Conservation (phyloP, 2,329 filamentous ascomycete genomes). For the Fusarium zealandicum region DNA sequence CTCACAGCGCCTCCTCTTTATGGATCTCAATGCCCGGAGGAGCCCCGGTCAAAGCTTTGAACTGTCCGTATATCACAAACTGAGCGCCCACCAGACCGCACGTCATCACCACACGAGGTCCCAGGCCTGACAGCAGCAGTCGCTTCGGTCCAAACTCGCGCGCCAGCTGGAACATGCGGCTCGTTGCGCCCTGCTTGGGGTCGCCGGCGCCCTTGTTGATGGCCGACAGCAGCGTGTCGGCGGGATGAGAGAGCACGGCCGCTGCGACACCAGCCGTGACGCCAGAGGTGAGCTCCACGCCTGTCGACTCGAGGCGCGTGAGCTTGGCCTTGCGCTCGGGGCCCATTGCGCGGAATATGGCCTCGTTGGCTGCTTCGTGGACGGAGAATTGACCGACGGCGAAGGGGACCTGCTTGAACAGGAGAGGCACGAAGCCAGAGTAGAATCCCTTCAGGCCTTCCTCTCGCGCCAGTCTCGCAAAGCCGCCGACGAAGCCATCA, state of each 20-base stretch:
- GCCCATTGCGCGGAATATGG: conserved; percentile 74
- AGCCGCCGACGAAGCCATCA: conserved; percentile 72
- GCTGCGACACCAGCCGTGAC: conserved; percentile 88
- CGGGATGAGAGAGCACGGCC: conserved; percentile 87
- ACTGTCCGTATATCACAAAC: conserved; percentile 64
- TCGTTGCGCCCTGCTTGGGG: conserved; percentile 55
- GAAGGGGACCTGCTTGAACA: conserved; percentile 91
- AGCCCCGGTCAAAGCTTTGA: conserved; percentile 60
- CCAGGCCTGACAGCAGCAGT: conserved; percentile 56
- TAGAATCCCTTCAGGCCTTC: conserved; percentile 87
- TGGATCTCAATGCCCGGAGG: conserved; percentile 61
- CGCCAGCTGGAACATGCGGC: conserved; percentile 60
- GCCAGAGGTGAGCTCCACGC: conserved; percentile 85
- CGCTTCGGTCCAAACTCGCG: conserved; percentile 59
- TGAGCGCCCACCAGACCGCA: conserved; percentile 60
- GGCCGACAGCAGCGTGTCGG: conserved; percentile 68
- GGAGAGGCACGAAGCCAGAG: conserved; percentile 85
- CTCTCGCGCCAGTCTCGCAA: conserved; percentile 75
- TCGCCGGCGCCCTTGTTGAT: conserved; percentile 64
- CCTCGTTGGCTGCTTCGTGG: conserved; percentile 86
- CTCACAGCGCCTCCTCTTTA: conserved; percentile 50
- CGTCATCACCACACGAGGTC: conserved; percentile 61
- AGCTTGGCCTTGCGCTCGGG: conserved; percentile 70
- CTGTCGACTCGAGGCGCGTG: conserved; percentile 75
- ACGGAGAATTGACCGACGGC: conserved; percentile 95